Evolutionary conservation across 305 asterid genomes (phyloP).

Genomic region (Fraxinus nigra): DNA sequence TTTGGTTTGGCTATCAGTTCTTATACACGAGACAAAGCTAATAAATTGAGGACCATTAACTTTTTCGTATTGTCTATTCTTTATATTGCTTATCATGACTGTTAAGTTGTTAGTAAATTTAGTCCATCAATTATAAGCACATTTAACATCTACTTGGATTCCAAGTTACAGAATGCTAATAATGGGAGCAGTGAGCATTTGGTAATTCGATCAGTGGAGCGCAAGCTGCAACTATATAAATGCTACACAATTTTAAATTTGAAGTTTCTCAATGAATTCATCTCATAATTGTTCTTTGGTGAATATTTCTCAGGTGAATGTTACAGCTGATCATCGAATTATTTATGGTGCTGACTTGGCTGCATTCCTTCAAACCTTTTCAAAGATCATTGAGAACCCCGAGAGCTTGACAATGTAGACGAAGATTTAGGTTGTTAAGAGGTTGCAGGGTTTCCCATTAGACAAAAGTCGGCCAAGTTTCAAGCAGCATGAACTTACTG

Average conservation of each 20-base stretch:
- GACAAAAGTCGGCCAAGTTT: slow-evolving; percentile 10
- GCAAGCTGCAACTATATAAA: not conserved
- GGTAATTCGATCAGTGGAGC: not conserved
- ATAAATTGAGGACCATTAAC: not conserved
- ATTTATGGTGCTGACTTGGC: slow-evolving; percentile 94
- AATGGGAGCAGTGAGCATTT: not conserved
- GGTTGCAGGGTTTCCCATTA: slow-evolving; percentile 9
- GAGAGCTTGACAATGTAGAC: slow-evolving; percentile 86
- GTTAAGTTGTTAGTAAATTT: not conserved
- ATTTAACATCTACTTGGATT: not conserved
- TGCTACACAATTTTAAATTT: not conserved
- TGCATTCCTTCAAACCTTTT: slow-evolving; percentile 75
- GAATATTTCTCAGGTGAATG: slow-evolving; percentile 57
- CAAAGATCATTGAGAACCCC: slow-evolving; percentile 79
- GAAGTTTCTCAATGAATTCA: not conserved
- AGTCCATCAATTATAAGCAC: not conserved
- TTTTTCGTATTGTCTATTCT: not conserved
- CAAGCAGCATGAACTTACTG: slow-evolving; percentile 15
- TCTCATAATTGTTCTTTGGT: not conserved
- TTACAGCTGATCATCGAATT: slow-evolving; percentile 86
- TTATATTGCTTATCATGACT: not conserved
- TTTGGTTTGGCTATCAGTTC: not conserved
- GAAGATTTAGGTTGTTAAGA: slow-evolving; percentile 16
- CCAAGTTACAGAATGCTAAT: not conserved
- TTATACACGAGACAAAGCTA: not conserved